Percentiles rank a stretch among this genome's conserved stretches.
Conservation (phyloP, 2,329 filamentous ascomycete genomes). For the Phialophora macrospora region DNA sequence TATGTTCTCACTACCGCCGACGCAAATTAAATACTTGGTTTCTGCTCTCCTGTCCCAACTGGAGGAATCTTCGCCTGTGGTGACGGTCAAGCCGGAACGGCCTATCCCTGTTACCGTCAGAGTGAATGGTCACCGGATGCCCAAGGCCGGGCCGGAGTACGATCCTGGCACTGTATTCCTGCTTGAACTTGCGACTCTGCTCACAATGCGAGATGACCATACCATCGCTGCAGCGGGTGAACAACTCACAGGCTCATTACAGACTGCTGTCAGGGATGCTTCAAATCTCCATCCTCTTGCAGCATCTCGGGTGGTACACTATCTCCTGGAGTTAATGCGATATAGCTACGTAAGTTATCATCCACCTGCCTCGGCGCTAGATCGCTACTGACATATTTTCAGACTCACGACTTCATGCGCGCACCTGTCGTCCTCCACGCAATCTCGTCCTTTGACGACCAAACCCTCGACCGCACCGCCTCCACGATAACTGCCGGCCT, state of each 20-base stretch:
- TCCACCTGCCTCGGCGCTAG: neutral
- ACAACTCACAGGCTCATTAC: slow-evolving; percentile 77
- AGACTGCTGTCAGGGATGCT: slow-evolving; percentile 79
- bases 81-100: slow-evolving; percentile 86
- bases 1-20: slow-evolving; percentile 70
- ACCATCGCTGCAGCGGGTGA: slow-evolving; percentile 77
- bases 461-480: slow-evolving; percentile 75
- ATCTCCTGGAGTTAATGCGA: slow-evolving; percentile 79
- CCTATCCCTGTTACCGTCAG: slow-evolving; percentile 64
- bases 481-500: slow-evolving; percentile 78
- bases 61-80: slow-evolving; percentile 78
- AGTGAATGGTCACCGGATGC: slow-evolving; percentile 63
- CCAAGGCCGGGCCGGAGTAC: slow-evolving; percentile 68
- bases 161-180: slow-evolving; percentile 87
- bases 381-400: slow-evolving; percentile 38
- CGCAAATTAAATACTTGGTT: slow-evolving; percentile 66
- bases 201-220: slow-evolving; percentile 75
- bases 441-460: slow-evolving; percentile 83
- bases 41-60: slow-evolving; percentile 77
- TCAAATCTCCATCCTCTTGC: slow-evolving; percentile 80
- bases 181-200: slow-evolving; percentile 84
- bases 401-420: slow-evolving; percentile 90
- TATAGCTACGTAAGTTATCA: slow-evolving; percentile 76
- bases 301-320: slow-evolving; percentile 82
- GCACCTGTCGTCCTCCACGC: slow-evolving; percentile 89